phyloP scores from a whole-genome alignment of 768 basidiomycete genomes.

The Rhodosporidiobolus sp. region DNA sequence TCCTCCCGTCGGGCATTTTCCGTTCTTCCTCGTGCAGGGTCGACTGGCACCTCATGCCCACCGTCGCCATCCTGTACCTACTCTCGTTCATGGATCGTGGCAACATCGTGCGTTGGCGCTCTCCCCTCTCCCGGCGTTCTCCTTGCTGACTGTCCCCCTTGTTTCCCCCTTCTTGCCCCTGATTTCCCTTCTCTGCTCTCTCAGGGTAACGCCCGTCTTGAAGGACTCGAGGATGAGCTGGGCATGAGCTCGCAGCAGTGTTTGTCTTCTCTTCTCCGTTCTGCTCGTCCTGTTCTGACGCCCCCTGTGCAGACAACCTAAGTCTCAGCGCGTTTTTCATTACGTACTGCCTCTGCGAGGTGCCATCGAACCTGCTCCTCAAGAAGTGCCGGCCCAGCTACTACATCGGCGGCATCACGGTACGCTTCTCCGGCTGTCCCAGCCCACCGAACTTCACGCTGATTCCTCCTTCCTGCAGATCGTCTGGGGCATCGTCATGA shows the following conservation, averaged over 20 bases:
- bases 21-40: conserved; percentile 8
- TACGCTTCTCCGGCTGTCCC: too few relatives aligned
- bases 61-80: conserved; percentile 30
- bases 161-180: background rate
- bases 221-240: conserved; percentile 36
- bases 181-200: background rate
- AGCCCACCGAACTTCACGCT: background rate
- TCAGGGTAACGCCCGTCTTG: background rate
- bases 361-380: conserved; percentile 40
- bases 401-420: conserved; percentile 28
- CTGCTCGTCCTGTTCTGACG: conserved; percentile 13
- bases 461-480: too few relatives aligned
- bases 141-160: background rate
- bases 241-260: conserved; percentile 37
- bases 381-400: conserved; percentile 28
- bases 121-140: background rate
- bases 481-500: background rate
- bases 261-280: conserved; percentile 8
- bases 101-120: background rate
- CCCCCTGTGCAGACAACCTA: too few relatives aligned
- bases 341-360: conserved; percentile 29
- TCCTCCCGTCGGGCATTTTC: background rate
- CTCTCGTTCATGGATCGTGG: conserved; percentile 38
- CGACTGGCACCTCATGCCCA: conserved; percentile 25
- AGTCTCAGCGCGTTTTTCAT: conserved; percentile 1